These are phyloP conservation scores for Dryas alaskensis DNA, from an alignment of 306 rosid genomes.

Conservation along the genomic window DNA sequence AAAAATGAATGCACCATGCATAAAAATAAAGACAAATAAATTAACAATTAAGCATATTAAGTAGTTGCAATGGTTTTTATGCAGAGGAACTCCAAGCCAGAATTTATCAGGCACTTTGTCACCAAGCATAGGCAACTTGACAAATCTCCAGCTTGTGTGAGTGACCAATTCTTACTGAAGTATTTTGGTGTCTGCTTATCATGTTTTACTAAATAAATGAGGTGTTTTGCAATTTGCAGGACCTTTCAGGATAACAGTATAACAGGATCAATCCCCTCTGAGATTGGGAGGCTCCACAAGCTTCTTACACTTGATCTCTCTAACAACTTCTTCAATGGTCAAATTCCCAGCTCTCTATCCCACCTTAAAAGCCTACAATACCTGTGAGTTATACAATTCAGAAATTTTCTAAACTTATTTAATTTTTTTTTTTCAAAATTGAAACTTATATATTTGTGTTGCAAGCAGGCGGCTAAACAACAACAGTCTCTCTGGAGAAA, in stretches of 20 bases:
- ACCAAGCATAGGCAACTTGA: conserved; percentile 77
- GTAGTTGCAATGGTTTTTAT: conserved; percentile 18
- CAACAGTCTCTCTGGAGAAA: conserved; percentile 67
- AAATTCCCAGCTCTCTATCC: conserved; percentile 65
- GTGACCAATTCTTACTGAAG: conserved; percentile 26
- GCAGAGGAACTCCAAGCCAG: conserved; percentile 84
- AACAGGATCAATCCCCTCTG: conserved; percentile 73
- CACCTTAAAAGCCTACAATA: conserved; percentile 67
- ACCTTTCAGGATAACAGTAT: conserved; percentile 72
- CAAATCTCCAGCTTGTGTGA: conserved; percentile 71
- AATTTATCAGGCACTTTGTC: conserved; percentile 77
- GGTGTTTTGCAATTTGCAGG: conserved; percentile 54
- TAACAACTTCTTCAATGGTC: conserved; percentile 64
- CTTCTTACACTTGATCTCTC: conserved; percentile 88
- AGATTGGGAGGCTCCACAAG: conserved; percentile 69
- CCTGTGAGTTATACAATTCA: conserved; percentile 48
- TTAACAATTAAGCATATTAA: background rate
- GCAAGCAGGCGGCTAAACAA: conserved; percentile 76
- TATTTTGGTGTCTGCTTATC: conserved; percentile 1
- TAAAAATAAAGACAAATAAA: background rate
- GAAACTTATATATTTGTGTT: conserved; percentile 23
- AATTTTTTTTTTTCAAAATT: background rate
- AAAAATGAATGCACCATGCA: conserved; percentile 9
- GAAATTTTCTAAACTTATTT: background rate
- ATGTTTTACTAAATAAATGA: background rate